A percentile compares a stretch with the other conserved stretches of the same genome.
phyloP scores from a whole-genome alignment of 2,329 filamentous ascomycete species.

The Berkeleyomyces basicola region DNA sequence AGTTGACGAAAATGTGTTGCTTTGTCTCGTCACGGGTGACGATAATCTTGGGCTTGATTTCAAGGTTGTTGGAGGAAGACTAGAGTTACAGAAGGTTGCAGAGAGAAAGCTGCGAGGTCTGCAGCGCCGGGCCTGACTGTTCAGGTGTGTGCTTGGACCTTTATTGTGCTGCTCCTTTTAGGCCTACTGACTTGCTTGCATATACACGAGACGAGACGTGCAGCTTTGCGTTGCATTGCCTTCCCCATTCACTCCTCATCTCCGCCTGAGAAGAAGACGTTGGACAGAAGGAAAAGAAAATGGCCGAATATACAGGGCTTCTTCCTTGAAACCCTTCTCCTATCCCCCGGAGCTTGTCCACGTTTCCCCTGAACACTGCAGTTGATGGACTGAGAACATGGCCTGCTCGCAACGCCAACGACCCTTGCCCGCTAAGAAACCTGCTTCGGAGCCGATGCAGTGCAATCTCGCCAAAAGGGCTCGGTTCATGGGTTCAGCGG shows the following conservation, averaged over 20 bases:
- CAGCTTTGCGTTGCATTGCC: not conserved
- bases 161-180: not conserved
- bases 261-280: not conserved
- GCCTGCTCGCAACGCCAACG: no score
- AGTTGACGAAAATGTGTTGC: no score
- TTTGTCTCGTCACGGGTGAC: no score
- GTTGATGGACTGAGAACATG: not conserved
- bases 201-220: not conserved
- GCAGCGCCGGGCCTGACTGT: not conserved
- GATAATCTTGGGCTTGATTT: not conserved
- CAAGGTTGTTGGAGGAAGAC: not conserved
- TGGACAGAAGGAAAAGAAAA: not conserved
- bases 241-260: not conserved
- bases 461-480: not conserved
- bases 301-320: not conserved
- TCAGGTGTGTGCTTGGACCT: not conserved
- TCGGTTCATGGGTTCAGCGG: not conserved
- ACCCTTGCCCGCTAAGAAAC: not conserved
- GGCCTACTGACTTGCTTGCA: not conserved
- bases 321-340: not conserved
- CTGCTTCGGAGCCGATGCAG: not conserved
- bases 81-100: not conserved
- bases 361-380: not conserved
- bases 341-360: not conserved
- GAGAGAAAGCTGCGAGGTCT: not conserved